phyloP scores from a whole-genome alignment of 495 filamentous ascomycete species.

The Xylaria cubensis region DNA sequence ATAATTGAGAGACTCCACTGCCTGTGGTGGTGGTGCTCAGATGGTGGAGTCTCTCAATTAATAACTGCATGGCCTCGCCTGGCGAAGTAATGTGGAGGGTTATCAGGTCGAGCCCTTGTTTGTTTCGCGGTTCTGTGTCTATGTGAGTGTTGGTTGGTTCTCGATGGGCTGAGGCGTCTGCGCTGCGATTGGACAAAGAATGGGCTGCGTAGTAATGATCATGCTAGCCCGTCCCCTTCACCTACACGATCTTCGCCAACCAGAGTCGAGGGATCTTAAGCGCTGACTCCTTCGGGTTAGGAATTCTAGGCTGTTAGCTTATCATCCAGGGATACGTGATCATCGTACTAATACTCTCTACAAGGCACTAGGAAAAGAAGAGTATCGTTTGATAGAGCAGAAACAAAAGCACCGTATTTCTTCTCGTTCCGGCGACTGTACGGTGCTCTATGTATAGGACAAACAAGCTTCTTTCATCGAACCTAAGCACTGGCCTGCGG shows the following conservation, averaged over 20 bases:
- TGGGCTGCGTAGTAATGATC: slow-evolving; percentile 26
- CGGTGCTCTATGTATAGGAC: not conserved
- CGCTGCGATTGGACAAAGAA: slow-evolving; percentile 15
- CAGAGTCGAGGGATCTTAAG: slow-evolving; percentile 12
- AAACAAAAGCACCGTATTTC: not conserved
- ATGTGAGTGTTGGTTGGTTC: slow-evolving; percentile 8
- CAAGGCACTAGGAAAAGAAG: not conserved
- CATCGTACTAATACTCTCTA: not conserved
- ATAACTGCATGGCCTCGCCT: no score
- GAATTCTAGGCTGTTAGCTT: slow-evolving; percentile 10
- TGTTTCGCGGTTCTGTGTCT: slow-evolving; percentile 20
- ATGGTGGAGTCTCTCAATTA: no score
- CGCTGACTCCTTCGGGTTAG: slow-evolving; percentile 28
- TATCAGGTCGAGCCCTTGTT: not conserved
- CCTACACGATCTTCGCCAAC: slow-evolving; percentile 22
- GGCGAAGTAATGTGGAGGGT: slow-evolving; percentile 2
- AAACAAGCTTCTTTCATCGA: slow-evolving; percentile 1
- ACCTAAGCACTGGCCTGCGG: not conserved
- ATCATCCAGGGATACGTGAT: slow-evolving; percentile 16
- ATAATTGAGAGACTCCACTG: no score
- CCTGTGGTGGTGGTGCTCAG: no score
- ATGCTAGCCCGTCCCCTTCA: slow-evolving; percentile 16
- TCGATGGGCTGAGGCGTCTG: slow-evolving; percentile 16
- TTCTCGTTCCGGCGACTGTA: not conserved
- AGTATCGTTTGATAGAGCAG: slow-evolving; percentile 8